Percentiles rank a stretch among this genome's conserved stretches.
phyloP scores from a whole-genome alignment of 257 asterid species.

The Nicotiana attenuata region DNA sequence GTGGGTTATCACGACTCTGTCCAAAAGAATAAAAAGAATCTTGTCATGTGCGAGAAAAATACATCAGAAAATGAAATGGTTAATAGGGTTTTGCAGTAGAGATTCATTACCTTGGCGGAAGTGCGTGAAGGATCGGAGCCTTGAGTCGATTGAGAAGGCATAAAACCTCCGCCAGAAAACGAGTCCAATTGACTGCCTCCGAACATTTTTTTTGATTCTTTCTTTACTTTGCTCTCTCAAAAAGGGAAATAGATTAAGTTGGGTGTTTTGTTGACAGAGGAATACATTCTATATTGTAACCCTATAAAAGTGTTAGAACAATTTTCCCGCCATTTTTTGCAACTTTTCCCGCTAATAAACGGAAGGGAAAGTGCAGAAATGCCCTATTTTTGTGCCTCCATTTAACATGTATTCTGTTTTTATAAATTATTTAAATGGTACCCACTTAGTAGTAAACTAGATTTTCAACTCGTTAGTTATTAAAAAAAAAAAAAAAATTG shows the following conservation, averaged over 20 bases:
- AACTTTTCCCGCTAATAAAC: constrained; percentile 25
- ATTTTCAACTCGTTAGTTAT: no score
- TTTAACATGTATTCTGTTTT: no score
- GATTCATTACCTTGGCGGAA: constrained; percentile 49
- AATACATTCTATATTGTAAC: background rate
- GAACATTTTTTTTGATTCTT: constrained; percentile 30
- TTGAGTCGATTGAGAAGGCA: constrained; percentile 37
- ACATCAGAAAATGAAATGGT: background rate
- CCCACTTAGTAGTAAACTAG: no score
- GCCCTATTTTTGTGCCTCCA: no score
- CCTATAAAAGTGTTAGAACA: background rate
- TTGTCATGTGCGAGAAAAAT: no score
- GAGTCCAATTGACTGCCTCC: constrained; percentile 52
- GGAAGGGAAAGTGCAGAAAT: background rate
- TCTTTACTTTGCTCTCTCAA: background rate
- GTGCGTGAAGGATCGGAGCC: constrained; percentile 40
- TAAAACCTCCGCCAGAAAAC: constrained; percentile 32
- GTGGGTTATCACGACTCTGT: constrained; percentile 79
- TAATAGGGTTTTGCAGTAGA: background rate
- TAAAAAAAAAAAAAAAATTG: no score
- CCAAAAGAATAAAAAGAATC: background rate
- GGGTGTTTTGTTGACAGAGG: background rate
- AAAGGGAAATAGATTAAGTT: background rate
- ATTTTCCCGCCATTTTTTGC: constrained; percentile 24
- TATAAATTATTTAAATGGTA: no score